Percentiles rank a stretch among this genome's conserved stretches.
Evolutionary conservation across 352 stramenopile species (phyloP).

Genomic region (Pythium dissimile): DNA sequence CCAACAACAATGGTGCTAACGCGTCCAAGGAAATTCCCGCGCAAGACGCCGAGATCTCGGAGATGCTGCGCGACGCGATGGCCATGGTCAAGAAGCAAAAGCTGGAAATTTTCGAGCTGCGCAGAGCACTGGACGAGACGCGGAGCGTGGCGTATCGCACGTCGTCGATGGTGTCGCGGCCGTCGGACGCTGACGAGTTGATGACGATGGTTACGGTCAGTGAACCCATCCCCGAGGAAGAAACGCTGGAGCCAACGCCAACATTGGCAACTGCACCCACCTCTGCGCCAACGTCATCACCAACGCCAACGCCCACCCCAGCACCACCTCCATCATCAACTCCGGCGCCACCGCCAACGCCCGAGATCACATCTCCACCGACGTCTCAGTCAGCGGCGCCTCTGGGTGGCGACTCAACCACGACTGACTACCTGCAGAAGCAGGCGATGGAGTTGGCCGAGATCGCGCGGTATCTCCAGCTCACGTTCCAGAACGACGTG

Average conservation of each 20-base stretch:
- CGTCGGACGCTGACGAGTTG: conserved; percentile 4
- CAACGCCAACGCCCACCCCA: neutral
- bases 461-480: conserved; percentile 29
- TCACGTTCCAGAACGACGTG: conserved; percentile 29
- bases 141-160: conserved; percentile 1
- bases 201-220: neutral
- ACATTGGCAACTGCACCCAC: neutral
- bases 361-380: neutral
- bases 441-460: conserved; percentile 34
- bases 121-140: conserved; percentile 20
- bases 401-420: neutral
- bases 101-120: conserved; percentile 55
- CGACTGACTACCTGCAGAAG: conserved; percentile 28
- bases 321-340: no score
- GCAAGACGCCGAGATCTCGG: conserved; percentile 39
- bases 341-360: neutral
- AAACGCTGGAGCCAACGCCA: neutral
- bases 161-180: conserved; percentile 6
- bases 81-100: conserved; percentile 63
- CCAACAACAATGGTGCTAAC: neutral
- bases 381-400: neutral
- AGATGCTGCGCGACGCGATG: conserved; percentile 72
- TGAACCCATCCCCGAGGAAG: conserved; percentile 2
- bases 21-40: neutral
- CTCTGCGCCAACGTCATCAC: neutral